These are phyloP conservation scores for Pulveroboletus frians DNA, from an alignment of 768 basidiomycete genomes.

Conservation along the genomic window DNA sequence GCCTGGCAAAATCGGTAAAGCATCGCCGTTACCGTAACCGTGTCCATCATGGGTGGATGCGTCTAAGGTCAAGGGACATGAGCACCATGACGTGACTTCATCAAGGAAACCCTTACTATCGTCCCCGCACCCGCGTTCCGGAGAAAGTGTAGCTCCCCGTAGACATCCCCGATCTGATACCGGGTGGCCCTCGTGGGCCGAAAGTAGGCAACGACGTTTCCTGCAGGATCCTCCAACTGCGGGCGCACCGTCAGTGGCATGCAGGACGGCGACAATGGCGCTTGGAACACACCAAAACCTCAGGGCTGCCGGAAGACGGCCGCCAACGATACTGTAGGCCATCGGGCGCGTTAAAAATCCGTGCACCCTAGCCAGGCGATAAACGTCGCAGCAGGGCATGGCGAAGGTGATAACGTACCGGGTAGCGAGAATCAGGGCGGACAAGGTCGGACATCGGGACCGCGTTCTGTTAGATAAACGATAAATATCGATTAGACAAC, in stretches of 20 bases:
- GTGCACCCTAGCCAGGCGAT: constrained; percentile 43
- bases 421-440: constrained; percentile 56
- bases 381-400: constrained; percentile 9
- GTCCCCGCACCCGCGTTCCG: constrained; percentile 75
- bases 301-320: constrained; percentile 52
- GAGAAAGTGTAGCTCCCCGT: constrained; percentile 80
- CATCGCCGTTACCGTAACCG: constrained; percentile 80
- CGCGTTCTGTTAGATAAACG: constrained; percentile 49
- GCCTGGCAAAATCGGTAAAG: constrained; percentile 71
- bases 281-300: constrained; percentile 50
- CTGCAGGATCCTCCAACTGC: constrained; percentile 69
- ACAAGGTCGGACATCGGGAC: constrained; percentile 82
- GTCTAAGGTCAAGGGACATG: constrained; percentile 42
- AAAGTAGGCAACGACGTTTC: constrained; percentile 72
- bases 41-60: constrained; percentile 89
- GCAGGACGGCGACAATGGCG: constrained; percentile 1
- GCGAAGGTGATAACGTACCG: constrained; percentile 40
- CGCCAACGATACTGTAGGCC: constrained; percentile 79
- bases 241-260: constrained; percentile 7
- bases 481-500: constrained; percentile 25
- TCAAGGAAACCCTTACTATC: constrained; percentile 47
- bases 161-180: constrained; percentile 83
- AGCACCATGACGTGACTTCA: constrained; percentile 18
- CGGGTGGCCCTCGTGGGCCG: constrained; percentile 71
- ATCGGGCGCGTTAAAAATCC: constrained; percentile 79